Conservation (phyloP, 169 alveolate genomes). For the Plasmodium vivax region DNA sequence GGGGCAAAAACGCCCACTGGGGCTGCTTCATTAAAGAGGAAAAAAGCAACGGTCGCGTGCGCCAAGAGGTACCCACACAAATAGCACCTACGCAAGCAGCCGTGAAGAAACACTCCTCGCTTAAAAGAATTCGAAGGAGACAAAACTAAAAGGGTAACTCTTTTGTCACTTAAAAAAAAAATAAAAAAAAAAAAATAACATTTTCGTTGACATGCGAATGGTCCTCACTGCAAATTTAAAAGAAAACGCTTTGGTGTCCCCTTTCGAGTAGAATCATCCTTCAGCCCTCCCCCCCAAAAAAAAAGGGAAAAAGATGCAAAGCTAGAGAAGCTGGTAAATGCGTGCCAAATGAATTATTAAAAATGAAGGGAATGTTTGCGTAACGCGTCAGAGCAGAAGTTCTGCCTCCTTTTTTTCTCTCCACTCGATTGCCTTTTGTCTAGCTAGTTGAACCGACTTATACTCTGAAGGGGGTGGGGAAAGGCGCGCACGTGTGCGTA, state of each 20-base stretch:
- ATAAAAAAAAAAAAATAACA: not conserved
- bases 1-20: not conserved
- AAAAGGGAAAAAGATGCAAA: not conserved
- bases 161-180: not conserved
- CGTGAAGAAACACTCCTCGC: not conserved
- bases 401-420: slow-evolving; percentile 71
- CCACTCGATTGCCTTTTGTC: slow-evolving; percentile 74
- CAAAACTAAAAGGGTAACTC: not conserved
- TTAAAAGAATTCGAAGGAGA: slow-evolving; percentile 1
- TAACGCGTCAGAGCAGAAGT: slow-evolving; percentile 29
- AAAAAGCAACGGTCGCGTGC: not conserved
- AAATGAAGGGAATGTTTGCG: not conserved
- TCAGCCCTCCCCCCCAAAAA: not conserved
- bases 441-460: slow-evolving; percentile 66
- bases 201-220: not conserved
- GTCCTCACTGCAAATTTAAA: not conserved
- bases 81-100: not conserved
- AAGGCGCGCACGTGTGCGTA: not conserved
- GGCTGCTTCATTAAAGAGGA: not conserved
- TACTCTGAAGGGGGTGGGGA: slow-evolving; percentile 24
- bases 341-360: not conserved
- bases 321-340: not conserved
- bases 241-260: not conserved
- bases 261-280: not conserved
- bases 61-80: not conserved